Evolutionary conservation across 345 rosid species (phyloP).

Genomic region (Litchi chinensis): DNA sequence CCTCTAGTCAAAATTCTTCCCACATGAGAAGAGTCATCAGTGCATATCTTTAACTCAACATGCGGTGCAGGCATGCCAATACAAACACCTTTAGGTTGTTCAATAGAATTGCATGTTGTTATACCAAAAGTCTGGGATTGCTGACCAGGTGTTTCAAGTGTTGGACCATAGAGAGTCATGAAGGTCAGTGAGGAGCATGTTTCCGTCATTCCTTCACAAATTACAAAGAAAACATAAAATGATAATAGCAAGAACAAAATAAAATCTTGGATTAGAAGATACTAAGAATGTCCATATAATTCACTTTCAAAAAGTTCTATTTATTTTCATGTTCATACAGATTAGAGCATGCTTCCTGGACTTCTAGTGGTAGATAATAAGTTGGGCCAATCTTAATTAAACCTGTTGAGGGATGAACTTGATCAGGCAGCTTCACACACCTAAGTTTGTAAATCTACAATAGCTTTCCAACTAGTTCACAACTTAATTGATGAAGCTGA

Average conservation of each 20-base stretch:
- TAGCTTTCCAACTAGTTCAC: neutral
- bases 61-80: conserved; percentile 89
- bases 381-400: neutral
- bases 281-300: neutral
- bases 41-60: conserved; percentile 57
- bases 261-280: conserved; percentile 1
- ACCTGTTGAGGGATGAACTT: neutral
- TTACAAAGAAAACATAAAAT: conserved; percentile 3
- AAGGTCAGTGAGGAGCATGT: conserved; percentile 80
- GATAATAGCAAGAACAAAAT: conserved; percentile 12
- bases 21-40: conserved; percentile 40
- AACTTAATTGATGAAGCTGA: conserved; percentile 2
- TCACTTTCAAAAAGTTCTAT: neutral
- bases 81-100: conserved; percentile 56
- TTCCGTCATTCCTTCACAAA: conserved; percentile 79
- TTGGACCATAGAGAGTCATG: conserved; percentile 58
- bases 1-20: conserved; percentile 82
- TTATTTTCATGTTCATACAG: neutral
- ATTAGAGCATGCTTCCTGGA: neutral
- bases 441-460: neutral
- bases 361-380: conserved; percentile 1
- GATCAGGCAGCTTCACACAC: neutral
- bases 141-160: conserved; percentile 24
- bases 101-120: conserved; percentile 14
- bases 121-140: conserved; percentile 22